Evolutionary conservation across 2,329 filamentous ascomycete genomes (phyloP).

Genomic region (Taxawa tesnikishii): DNA sequence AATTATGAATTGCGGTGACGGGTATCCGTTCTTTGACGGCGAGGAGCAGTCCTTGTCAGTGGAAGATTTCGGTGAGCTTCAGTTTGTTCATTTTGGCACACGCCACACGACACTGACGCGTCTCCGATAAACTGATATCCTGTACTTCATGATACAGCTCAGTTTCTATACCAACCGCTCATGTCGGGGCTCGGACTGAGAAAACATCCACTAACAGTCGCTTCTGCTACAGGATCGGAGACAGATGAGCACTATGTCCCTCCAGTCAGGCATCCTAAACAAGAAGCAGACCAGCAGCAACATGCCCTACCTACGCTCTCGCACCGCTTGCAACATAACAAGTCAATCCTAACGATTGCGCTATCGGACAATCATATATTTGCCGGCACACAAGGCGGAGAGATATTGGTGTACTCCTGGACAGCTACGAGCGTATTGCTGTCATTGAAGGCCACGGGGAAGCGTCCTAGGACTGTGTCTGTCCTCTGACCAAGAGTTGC

Average conservation of each 20-base stretch:
- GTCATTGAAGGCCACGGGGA: slow-evolving; percentile 78
- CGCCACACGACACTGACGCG: too few relatives aligned
- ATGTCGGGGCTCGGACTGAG: not conserved
- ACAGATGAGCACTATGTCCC: slow-evolving; percentile 7
- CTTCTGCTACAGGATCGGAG: slow-evolving; percentile 8
- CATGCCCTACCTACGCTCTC: slow-evolving; percentile 45
- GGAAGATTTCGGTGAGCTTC: too few relatives aligned
- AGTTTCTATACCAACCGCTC: too few relatives aligned
- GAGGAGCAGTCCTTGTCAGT: too few relatives aligned
- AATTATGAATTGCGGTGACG: not conserved
- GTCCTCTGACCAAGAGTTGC: slow-evolving; percentile 58
- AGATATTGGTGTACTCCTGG: slow-evolving; percentile 82
- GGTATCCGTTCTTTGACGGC: too few relatives aligned
- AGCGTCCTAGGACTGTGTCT: slow-evolving; percentile 80
- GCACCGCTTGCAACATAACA: slow-evolving; percentile 65
- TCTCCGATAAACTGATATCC: too few relatives aligned
- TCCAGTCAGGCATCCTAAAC: not conserved
- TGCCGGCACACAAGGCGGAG: slow-evolving; percentile 84
- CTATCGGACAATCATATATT: slow-evolving; percentile 74
- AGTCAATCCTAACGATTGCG: slow-evolving; percentile 70
- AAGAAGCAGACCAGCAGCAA: slow-evolving; percentile 5
- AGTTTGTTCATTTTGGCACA: too few relatives aligned
- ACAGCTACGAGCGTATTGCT: slow-evolving; percentile 68
- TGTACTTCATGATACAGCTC: too few relatives aligned
- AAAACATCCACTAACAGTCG: slow-evolving; percentile 3